phyloP scores from a whole-genome alignment of 495 filamentous ascomycete genomes.

The Neohortaea acidophila region DNA sequence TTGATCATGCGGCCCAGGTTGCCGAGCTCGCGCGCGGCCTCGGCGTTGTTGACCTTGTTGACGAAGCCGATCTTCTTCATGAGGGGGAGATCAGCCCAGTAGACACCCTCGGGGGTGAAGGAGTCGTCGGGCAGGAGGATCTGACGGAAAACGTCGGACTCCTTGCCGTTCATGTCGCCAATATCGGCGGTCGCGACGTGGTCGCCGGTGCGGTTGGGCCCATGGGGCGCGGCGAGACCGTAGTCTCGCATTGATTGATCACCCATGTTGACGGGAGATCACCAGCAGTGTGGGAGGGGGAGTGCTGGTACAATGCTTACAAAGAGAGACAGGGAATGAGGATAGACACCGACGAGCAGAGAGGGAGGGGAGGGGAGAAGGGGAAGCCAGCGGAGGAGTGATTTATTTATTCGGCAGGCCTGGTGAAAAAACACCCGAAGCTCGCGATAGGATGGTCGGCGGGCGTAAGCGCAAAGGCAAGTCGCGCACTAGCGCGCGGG shows the following conservation, averaged over 20 bases:
- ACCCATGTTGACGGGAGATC: too few species aligned
- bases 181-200: slow-evolving; percentile 22
- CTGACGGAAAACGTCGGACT: slow-evolving; percentile 55
- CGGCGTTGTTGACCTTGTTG: slow-evolving; percentile 46
- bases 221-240: slow-evolving; percentile 31
- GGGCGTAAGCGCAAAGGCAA: too few species aligned
- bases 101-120: slow-evolving; percentile 62
- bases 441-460: too few species aligned
- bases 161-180: slow-evolving; percentile 40
- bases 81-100: slow-evolving; percentile 75
- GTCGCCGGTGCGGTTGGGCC: slow-evolving; percentile 24
- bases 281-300: too few species aligned
- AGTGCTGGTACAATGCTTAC: too few species aligned
- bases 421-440: too few species aligned
- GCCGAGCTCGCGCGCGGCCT: slow-evolving; percentile 47
- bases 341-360: too few species aligned
- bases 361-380: too few species aligned
- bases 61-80: slow-evolving; percentile 55
- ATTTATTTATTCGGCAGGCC: too few species aligned
- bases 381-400: too few species aligned
- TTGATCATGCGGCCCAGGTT: slow-evolving; percentile 64
- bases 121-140: slow-evolving; percentile 69
- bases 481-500: too few species aligned
- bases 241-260: slow-evolving; percentile 32
- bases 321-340: too few species aligned